Evolutionary conservation across 257 asterid genomes (phyloP).

Genomic region (Mentha longifolia): DNA sequence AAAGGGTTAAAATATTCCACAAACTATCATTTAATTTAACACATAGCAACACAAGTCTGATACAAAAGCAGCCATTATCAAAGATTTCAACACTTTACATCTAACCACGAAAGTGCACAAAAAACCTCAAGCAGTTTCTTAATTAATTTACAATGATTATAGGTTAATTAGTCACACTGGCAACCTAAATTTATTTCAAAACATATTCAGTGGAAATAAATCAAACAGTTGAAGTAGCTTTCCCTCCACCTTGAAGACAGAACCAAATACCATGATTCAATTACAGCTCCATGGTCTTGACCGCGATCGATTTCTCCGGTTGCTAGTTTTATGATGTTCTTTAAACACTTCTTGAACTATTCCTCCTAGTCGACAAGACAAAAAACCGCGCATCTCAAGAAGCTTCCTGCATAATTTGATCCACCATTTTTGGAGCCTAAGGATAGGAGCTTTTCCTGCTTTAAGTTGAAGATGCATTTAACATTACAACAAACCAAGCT

Average conservation of each 20-base stretch:
- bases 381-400: slow-evolving; percentile 11
- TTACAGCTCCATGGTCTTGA: not conserved
- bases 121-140: not conserved
- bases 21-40: not conserved
- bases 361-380: slow-evolving; percentile 23
- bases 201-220: slow-evolving; percentile 20
- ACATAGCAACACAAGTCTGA: not conserved
- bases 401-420: slow-evolving; percentile 5
- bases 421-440: not conserved
- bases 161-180: slow-evolving; percentile 13
- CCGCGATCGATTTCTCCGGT: too few relatives aligned
- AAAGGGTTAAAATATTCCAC: too few relatives aligned
- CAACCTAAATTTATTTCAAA: not conserved
- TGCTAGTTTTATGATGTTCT: not conserved
- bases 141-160: not conserved
- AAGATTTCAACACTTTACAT: too few relatives aligned
- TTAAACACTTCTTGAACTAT: not conserved
- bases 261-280: not conserved
- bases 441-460: slow-evolving; percentile 24
- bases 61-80: not conserved
- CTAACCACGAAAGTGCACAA: too few relatives aligned
- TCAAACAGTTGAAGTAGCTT: slow-evolving; percentile 26
- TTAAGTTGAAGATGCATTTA: slow-evolving; percentile 21
- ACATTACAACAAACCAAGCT: not conserved
- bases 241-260: not conserved